Conservation (phyloP, 2,329 filamentous ascomycete genomes). For the Stagonosporopsis cucurbitacearum region DNA sequence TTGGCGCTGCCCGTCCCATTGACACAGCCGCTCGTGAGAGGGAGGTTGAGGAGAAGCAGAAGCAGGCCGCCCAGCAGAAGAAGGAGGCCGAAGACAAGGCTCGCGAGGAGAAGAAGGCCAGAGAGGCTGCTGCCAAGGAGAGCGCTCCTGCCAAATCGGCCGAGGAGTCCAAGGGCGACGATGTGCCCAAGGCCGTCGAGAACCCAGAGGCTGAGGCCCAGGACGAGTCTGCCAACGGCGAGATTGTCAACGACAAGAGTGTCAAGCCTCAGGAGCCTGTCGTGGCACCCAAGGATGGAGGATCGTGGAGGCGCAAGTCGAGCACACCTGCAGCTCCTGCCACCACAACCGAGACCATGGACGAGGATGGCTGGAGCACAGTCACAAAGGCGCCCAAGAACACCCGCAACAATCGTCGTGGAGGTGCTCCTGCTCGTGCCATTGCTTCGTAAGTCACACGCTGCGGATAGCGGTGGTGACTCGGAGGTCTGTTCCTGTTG, state of each 20-base stretch:
- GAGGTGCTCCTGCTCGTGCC: conserved; percentile 50
- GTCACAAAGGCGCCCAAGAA: conserved; percentile 56
- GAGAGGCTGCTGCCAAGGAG: conserved; percentile 56
- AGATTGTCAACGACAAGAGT: conserved; percentile 59
- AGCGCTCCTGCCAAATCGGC: conserved; percentile 44
- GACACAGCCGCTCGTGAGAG: conserved; percentile 90
- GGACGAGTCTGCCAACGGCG: conserved; percentile 57
- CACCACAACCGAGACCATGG: conserved; percentile 54
- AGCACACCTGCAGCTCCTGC: conserved; percentile 39
- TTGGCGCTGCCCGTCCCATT: conserved; percentile 91
- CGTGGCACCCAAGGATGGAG: conserved; percentile 50
- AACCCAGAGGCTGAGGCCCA: conserved; percentile 54
- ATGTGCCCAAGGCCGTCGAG: conserved; percentile 30
- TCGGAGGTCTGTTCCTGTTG: conserved; percentile 20
- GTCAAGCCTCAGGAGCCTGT: conserved; percentile 64
- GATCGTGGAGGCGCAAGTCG: conserved; percentile 50
- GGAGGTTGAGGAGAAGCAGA: conserved; percentile 87
- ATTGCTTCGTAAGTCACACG: conserved; percentile 52
- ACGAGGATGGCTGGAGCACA: conserved; percentile 62
- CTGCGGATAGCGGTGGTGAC: background rate
- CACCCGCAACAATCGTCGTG: conserved; percentile 46
- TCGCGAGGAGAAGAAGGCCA: conserved; percentile 69
- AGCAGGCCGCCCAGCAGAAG: conserved; percentile 77
- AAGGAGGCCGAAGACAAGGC: conserved; percentile 86
- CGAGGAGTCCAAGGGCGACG: conserved; percentile 37